Base-by-base conservation (phyloP, 345 rosid genomes). In the Aegle marmelos region DNA sequence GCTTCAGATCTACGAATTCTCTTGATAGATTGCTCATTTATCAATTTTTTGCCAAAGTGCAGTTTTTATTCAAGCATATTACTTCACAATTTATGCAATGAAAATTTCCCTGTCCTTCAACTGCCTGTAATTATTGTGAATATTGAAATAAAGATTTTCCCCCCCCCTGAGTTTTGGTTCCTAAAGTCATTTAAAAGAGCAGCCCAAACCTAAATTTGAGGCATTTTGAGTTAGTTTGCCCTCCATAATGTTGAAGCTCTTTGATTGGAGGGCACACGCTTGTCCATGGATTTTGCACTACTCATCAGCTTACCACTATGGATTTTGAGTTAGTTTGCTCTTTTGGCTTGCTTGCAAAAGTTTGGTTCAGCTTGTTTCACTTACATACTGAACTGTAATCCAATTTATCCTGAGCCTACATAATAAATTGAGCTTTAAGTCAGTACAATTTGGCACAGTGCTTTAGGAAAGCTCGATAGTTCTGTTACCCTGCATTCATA, bases 61-160 rank as follows among this genome's bases (percentile, higher is more conserved):
- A 27, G 27, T 9, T 58, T 58, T 75, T 41, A 41, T 41, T 41
- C 11, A 16, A 41, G 11, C 50, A 41, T 11, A 16, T 41, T 1
- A 41, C 25, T 54, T 34, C 39, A 4, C 65, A 24, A 41, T 10
- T 24, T 69, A 6, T 3, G 28, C 11, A 28, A 69, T 68, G 16
- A 65, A 39, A 24, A 24, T 48, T 48, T 27, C 7, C 24, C 59
- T 48, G n/a, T 69, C 54, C 34, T 27, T 45, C 11, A 4, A 69
- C 21, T 69, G 30, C n/a, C 71, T 24, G 71, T 39, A 67, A n/a
- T 67, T 67, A 27, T 67, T 68, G 31, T 24, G 54, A 69, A 69
- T 27, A 59, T 9, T 48, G 36, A 45, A 4, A 25, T 56, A 48
- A 48, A n/a, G 17, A n/a, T n/a, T n/a, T n/a, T n/a, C n/a, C n/a